Percentiles rank a stretch among this genome's conserved stretches.
Evolutionary conservation across 495 filamentous ascomycete genomes (phyloP).

Genomic region (Pseudoneurospora amorphoporcata): DNA sequence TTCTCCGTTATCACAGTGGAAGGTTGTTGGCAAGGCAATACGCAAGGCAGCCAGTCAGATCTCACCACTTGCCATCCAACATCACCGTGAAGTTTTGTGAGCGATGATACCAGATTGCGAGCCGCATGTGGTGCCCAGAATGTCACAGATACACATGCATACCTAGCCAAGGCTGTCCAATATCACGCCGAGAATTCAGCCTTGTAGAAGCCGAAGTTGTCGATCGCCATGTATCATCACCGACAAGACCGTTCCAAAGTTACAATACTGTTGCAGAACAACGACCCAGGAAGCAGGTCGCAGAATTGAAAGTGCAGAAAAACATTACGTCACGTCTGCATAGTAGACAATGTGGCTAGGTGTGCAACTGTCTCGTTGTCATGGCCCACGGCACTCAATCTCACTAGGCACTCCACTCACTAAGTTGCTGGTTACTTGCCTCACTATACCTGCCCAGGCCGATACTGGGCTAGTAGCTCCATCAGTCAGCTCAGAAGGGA

Average conservation of each 20-base stretch:
- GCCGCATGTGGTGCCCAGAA: background rate
- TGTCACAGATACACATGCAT: background rate
- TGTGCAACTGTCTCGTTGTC: background rate
- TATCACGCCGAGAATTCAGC: background rate
- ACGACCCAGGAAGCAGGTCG: background rate
- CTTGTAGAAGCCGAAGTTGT: background rate
- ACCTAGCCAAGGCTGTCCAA: background rate
- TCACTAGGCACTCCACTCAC: background rate
- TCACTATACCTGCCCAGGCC: background rate
- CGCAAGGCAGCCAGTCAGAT: background rate
- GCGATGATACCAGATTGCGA: background rate
- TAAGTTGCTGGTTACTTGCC: background rate
- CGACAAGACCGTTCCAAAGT: background rate
- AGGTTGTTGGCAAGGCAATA: background rate
- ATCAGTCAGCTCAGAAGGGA: background rate
- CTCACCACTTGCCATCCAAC: background rate
- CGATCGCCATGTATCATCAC: background rate
- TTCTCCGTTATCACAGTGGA: background rate
- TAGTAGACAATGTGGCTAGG: background rate
- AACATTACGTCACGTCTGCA: background rate
- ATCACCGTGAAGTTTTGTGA: background rate
- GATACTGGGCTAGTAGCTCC: background rate
- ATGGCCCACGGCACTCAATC: background rate
- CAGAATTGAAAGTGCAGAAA: background rate
- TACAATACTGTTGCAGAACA: background rate